Evolutionary conservation across 1,139 yeast genomes (phyloP).

Genomic region (Pichia sp.): DNA sequence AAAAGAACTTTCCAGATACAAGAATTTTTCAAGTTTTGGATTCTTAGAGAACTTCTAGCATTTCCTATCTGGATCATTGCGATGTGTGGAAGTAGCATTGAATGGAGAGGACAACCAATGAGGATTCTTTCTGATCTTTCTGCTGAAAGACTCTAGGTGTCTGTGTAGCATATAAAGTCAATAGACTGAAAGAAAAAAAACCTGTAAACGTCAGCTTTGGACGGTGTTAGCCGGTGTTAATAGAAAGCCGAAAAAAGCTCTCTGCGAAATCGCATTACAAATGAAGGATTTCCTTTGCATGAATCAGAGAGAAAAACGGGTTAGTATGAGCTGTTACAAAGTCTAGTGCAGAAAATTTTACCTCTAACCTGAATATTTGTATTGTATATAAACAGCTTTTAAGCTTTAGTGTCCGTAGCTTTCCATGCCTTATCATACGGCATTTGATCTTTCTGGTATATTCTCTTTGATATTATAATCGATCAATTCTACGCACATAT

Average conservation of each 20-base stretch:
- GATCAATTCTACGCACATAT: too few species aligned
- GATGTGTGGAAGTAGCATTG: conserved; percentile 68
- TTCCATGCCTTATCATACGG: background rate
- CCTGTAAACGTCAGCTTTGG: too few species aligned
- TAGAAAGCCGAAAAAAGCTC: background rate
- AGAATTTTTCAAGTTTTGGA: conserved; percentile 44
- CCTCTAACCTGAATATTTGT: background rate
- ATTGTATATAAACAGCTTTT: background rate
- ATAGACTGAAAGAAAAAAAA: background rate
- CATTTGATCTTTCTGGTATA: too few species aligned
- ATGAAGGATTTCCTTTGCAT: background rate
- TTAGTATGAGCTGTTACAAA: background rate
- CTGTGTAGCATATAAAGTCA: background rate
- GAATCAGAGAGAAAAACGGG: background rate
- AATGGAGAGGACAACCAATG: conserved; percentile 81
- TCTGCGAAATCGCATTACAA: background rate
- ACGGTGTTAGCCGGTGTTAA: background rate
- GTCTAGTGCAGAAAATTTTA: background rate
- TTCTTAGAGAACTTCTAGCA: conserved; percentile 64
- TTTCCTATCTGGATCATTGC: conserved; percentile 81
- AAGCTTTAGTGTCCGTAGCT: background rate
- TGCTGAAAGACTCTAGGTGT: conserved; percentile 54
- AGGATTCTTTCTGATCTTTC: conserved; percentile 65
- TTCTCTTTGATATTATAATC: too few species aligned
- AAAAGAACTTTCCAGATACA: conserved; percentile 3